Percentiles rank a stretch among this genome's conserved stretches.
These are phyloP conservation scores for Melanomma pulvis-pyrius DNA, from an alignment of 495 filamentous ascomycete species.

Conservation along the genomic window DNA sequence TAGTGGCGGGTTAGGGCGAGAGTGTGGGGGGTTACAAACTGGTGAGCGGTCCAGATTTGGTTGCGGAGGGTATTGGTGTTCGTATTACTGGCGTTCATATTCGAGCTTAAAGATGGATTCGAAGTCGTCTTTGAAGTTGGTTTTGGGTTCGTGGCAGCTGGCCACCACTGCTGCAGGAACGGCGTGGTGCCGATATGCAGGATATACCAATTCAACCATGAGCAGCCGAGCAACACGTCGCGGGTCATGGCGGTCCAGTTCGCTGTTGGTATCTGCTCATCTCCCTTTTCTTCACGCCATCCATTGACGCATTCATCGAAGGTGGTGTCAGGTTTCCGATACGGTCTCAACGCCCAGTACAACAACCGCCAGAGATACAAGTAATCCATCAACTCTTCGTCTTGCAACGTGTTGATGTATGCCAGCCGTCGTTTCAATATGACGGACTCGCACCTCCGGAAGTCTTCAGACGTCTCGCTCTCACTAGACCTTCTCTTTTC, in stretches of 20 bases:
- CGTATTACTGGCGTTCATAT: too few species aligned
- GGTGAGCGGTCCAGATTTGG: background rate
- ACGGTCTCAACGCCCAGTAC: conserved; percentile 14
- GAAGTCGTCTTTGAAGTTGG: too few species aligned
- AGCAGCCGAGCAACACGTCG: conserved; percentile 10
- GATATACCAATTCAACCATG: conserved; percentile 18
- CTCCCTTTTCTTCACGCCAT: too few species aligned
- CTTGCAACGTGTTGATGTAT: background rate
- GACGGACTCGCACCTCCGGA: background rate
- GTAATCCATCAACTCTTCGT: conserved; percentile 8
- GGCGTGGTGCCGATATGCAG: conserved; percentile 7
- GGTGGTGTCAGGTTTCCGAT: background rate
- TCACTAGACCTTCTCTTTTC: conserved; percentile 10
- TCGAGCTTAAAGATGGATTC: too few species aligned
- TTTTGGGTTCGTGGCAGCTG: too few species aligned
- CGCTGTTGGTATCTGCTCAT: background rate
- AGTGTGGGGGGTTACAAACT: background rate
- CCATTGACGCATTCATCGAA: background rate
- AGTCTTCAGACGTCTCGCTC: background rate
- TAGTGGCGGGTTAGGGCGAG: conserved; percentile 2
- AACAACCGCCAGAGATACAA: conserved; percentile 8
- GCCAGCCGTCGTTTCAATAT: conserved; percentile 7
- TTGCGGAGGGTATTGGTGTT: background rate
- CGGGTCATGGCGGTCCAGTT: conserved; percentile 6
- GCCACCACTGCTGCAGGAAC: conserved; percentile 11